Conservation (phyloP, 2,329 filamentous ascomycete species). For the Pseudopithomyces chartarum region DNA sequence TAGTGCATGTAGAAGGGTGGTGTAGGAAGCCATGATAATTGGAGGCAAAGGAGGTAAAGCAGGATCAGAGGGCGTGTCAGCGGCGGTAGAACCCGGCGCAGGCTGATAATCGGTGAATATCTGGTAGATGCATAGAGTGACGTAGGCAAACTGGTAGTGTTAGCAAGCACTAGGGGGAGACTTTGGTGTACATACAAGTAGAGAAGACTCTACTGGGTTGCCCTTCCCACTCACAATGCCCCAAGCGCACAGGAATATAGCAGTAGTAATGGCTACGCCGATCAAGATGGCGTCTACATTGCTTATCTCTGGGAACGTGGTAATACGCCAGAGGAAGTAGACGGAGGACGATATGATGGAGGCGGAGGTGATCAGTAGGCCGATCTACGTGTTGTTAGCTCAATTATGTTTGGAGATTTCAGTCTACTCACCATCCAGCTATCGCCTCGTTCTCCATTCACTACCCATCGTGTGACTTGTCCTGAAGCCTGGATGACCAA, state of each 20-base stretch:
- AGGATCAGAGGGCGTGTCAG: constrained; percentile 66
- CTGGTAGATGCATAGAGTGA: constrained; percentile 98
- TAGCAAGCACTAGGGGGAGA: constrained; percentile 3
- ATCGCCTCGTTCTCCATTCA: constrained; percentile 91
- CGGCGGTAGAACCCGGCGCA: constrained; percentile 60
- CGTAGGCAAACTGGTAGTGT: constrained; percentile 74
- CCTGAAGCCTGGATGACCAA: constrained; percentile 94
- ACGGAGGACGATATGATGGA: constrained; percentile 91
- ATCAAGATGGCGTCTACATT: constrained; percentile 93
- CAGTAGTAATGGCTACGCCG: constrained; percentile 88
- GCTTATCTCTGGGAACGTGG: constrained; percentile 89
- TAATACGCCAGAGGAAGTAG: constrained; percentile 95
- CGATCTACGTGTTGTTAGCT: constrained; percentile 68
- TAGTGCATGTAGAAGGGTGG: constrained; percentile 82
- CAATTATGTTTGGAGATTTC: not conserved
- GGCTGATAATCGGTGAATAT: constrained; percentile 98
- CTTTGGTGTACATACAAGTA: constrained; percentile 59
- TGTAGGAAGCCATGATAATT: constrained; percentile 98
- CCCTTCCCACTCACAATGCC: constrained; percentile 93
- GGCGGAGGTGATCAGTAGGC: constrained; percentile 83
- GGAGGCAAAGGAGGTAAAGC: constrained; percentile 96
- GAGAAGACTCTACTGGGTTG: constrained; percentile 91
- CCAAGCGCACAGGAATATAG: constrained; percentile 89
- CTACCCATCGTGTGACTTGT: constrained; percentile 92
- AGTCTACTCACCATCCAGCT: constrained; percentile 82